Evolutionary conservation across 179 eudicot genomes (phyloP).

Genomic region (Dionaea muscipula): DNA sequence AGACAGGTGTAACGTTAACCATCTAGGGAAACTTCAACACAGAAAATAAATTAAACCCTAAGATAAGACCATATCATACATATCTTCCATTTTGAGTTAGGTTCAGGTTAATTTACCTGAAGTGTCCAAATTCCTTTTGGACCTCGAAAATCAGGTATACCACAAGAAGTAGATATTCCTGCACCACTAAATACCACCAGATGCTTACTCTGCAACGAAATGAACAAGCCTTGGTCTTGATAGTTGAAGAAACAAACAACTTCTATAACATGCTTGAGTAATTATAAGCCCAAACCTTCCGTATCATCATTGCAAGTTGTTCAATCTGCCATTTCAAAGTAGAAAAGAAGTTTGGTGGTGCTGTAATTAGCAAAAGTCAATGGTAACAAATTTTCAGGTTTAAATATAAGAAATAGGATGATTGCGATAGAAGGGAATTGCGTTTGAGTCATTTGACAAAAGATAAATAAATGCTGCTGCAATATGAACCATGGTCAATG

Average conservation of each 20-base stretch:
- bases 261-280: slow-evolving; percentile 3
- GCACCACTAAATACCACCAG: slow-evolving; percentile 94
- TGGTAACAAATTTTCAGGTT: not conserved
- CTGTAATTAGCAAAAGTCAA: not conserved
- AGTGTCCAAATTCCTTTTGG: slow-evolving; percentile 98
- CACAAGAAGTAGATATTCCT: slow-evolving; percentile 97
- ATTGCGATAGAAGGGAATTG: not conserved
- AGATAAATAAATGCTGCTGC: too few relatives aligned
- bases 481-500: too few relatives aligned
- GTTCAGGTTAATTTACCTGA: slow-evolving; percentile 47
- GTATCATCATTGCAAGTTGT: slow-evolving; percentile 64
- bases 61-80: not conserved
- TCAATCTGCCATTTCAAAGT: slow-evolving; percentile 46
- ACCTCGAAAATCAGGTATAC: slow-evolving; percentile 97
- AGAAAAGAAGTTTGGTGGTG: slow-evolving; percentile 9
- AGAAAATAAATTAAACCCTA: not conserved
- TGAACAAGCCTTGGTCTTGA: slow-evolving; percentile 5
- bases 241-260: not conserved
- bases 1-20: not conserved
- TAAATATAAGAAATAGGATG: not conserved
- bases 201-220: slow-evolving; percentile 73
- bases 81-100: not conserved
- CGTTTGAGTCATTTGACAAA: too few relatives aligned
- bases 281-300: slow-evolving; percentile 39
- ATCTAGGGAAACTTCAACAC: not conserved